Conservation (phyloP, 2,329 filamentous ascomycete species). For the Raffaelea albimanens region DNA sequence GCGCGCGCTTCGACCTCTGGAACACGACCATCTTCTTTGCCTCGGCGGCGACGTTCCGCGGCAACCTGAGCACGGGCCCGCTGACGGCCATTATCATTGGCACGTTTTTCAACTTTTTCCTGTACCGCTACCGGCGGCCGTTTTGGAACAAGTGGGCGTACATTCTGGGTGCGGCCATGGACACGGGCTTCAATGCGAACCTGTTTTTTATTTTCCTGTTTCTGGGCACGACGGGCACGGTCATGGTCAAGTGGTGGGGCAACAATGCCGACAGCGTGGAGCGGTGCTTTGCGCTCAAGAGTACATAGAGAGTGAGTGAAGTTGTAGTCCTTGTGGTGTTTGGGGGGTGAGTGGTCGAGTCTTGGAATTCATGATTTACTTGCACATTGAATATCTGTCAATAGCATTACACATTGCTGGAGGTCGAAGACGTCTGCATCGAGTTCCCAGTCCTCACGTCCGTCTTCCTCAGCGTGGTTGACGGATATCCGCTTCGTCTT, state of each 20-base stretch:
- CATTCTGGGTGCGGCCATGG: constrained; percentile 12
- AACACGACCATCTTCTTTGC: constrained; percentile 16
- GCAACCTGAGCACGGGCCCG: constrained; percentile 13
- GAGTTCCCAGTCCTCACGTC: too few species aligned
- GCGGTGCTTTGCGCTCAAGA: constrained; percentile 9
- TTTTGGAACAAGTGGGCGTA: constrained; percentile 14
- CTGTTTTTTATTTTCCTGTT: constrained; percentile 14
- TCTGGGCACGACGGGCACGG: constrained; percentile 10
- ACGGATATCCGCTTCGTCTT: too few species aligned
- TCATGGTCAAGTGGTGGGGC: constrained; percentile 15
- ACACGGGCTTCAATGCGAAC: constrained; percentile 14
- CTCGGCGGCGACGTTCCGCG: constrained; percentile 10
- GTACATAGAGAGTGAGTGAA: too few species aligned
- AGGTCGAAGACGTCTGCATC: too few species aligned
- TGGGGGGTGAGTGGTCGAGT: not conserved
- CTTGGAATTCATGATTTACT: too few species aligned
- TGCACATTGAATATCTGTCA: too few species aligned
- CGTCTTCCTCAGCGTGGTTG: too few species aligned
- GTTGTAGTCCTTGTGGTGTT: not conserved
- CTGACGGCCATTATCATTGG: constrained; percentile 12
- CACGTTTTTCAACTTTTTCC: constrained; percentile 12
- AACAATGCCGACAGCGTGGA: constrained; percentile 11
- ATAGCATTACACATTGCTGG: too few species aligned
- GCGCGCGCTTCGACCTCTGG: constrained; percentile 13
- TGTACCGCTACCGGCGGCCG: constrained; percentile 11